Base-by-base conservation (phyloP, 2,329 filamentous ascomycete species). In the Diaporthe helianthi region DNA sequence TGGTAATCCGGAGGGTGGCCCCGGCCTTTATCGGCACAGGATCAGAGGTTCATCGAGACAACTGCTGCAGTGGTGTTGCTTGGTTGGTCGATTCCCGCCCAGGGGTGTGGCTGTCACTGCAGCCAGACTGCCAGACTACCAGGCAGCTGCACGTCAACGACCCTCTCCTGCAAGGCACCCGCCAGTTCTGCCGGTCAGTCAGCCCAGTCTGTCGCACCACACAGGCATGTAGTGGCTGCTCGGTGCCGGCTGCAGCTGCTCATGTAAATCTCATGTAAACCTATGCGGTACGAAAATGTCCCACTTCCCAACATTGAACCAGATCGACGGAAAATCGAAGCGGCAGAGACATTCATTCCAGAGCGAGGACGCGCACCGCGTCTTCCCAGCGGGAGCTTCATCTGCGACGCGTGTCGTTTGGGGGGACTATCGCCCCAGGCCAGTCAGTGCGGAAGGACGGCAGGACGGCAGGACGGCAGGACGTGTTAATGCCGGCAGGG, bases 321-420 rank as follows among this genome's bases (percentile, higher is more conserved):
- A n/a, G 41, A 61, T 61, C 55, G 55, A 24, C 41, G 26, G 22
- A 10, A 26, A 47, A 24, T 47, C 29, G 44, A 36, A 7, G 41
- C 58, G 58, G 58, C 58, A 49, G 49, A 63, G 58, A 63, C 58
- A 63, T 49, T 63, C 58, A 63, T 63, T 63, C 58, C 58, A 63
- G 41, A 47, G 58, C 19, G 58, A 63, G 58, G 44, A 47, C 41
- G 44, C 58, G 58, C 58, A 47, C 58, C 29, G 44, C 44, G 58
- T 47, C 41, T 47, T 47, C 12, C 58, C 58, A 41, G 8, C 41
- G 41, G 41, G 38, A 47, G 41, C 41, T 29, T 22, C 53, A 38
- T 47, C 44, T 31, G 24, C 19, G 58, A 63, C 58, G 58, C 58
- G 44, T 63, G 58, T 41, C 29, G 29, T 49, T n/a, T 49, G 36